Base-by-base conservation (phyloP, 148 eudicot species). In the Fallopia convolvulus region DNA sequence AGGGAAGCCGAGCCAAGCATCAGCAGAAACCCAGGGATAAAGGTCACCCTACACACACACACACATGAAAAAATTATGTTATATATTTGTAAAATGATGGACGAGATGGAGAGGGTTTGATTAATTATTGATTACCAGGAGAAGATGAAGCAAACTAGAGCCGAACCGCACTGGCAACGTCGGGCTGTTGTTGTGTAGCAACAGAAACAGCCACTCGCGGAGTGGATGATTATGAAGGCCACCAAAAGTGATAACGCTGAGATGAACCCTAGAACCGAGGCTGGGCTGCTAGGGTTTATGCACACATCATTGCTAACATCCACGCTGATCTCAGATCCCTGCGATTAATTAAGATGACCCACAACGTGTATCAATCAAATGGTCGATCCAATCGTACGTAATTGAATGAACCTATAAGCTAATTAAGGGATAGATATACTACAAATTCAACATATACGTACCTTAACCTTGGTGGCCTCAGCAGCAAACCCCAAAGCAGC, bases 401-500 rank as follows among this genome's bases (percentile, higher is more conserved):
- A 26, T 26, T 26, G 30, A 26, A 0, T 26, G 30, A 26, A 26
- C 30, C 30, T 26, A 26, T 26, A 26, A 26, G 30, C 30, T 26
- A 26, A 26, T 26, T 26, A 26, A 26, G 30, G 30, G 30, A 26
- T 26, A 26, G 30, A 26, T 26, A 26, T 26, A 26, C 30, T 26
- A 26, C 30, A 26, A 26, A 26, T 26, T 26, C 30, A 26, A 26
- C 30, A 26, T 26, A 49, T 17, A 50, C 14, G 5, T 47, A 75
- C 86, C 83, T 80, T 80, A 74, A 83, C 76, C 79, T 77, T 75
- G 21, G 75, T 72, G 70, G 83, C 76, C 82, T 86, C 91, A 10
- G 88, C 86, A 40, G 77, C 75, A 50, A 88, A 81, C 65, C 89
- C 89, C 14, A 84, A 80, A 14, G 17, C 81, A 58, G 86, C 83